Conservation (phyloP, 108 stramenopile species). For the Cyclostephanos tholiformis region DNA sequence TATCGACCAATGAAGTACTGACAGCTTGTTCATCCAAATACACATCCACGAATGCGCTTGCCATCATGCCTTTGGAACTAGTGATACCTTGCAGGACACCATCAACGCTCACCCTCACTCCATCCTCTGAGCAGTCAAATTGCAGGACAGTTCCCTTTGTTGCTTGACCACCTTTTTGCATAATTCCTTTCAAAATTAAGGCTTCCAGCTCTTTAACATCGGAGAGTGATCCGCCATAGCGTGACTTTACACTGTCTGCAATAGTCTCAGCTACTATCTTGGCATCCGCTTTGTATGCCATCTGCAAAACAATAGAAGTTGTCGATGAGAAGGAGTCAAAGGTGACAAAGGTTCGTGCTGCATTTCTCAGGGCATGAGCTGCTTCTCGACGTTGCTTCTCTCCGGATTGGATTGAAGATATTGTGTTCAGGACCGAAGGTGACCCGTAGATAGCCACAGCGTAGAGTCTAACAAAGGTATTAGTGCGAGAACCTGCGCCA, state of each 20-base stretch:
- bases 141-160: constrained; percentile 16
- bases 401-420: constrained; percentile 14
- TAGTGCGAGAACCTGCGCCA: constrained; percentile 14
- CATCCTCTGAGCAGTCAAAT: constrained; percentile 17
- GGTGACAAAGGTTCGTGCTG: constrained; percentile 14
- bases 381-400: constrained; percentile 23
- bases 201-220: constrained; percentile 17
- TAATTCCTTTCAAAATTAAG: constrained; percentile 11
- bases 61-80: constrained; percentile 5
- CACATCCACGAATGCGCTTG: constrained; percentile 22
- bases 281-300: constrained; percentile 13
- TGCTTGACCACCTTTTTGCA: constrained; percentile 17
- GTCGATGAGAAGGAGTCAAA: constrained; percentile 18
- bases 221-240: constrained; percentile 16
- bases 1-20: constrained; percentile 19
- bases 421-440: constrained; percentile 13
- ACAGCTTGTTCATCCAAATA: constrained; percentile 22
- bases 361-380: constrained; percentile 6
- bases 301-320: constrained; percentile 14
- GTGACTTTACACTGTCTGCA: constrained; percentile 10
- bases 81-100: constrained; percentile 16
- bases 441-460: constrained; percentile 21
- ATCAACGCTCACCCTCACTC: constrained; percentile 20
- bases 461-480: constrained; percentile 16
- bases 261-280: constrained; percentile 18